Evolutionary conservation across 2,329 filamentous ascomycete species (phyloP), one percentile per base, ranked within the genome.

Genomic region (Aspergillus awamori): DNA sequence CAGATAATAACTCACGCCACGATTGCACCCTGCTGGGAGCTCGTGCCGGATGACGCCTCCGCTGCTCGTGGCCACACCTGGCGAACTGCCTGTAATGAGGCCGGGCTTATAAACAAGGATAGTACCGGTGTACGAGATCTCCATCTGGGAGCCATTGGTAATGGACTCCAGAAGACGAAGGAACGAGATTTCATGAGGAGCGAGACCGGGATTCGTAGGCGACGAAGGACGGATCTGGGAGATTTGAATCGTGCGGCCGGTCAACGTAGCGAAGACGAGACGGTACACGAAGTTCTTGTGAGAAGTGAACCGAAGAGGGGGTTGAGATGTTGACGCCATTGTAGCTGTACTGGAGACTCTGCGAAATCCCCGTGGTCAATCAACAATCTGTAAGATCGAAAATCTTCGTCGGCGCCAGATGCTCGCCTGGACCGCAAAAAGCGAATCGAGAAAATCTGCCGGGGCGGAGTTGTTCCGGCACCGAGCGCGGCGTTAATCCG

Each of bases 81-180:
- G 83, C 24, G 90, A 87, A 51, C 89, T 90, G 63, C 95, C 95
- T 0, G 92, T 95, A 71, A 99, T 96, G 43, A 99, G 83, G 38
- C 95, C 95, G 0, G 95, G 95, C 67, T 91, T 90, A 80, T 96
- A 99, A 39, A 93, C 89, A 59, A 99, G 86, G 1, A 92, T 93
- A 0, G 95, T 98, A 74, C 95, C 95, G 1, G 93, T 97, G 80
- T 96, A 95, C 10, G 93, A 97, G 69, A 99, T 97, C 72, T 97
- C 93, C 80, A 98, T 92, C 59, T 90, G 88, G 60, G 91, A 91
- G 79, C 95, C 95, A 82, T 99, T 99, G 72, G 95, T 99, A 70
- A 99, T 85, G 68, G 92, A 86, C 77, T 98, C 95, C 72, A 99
- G 88, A 17, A 99, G 90, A 60, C 95, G 93, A 33, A 99, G 86